Evolutionary conservation across 1,284 basidiomycete species (phyloP), one percentile per base, ranked within the genome.

Genomic region (Microstroma glucosiphilum): DNA sequence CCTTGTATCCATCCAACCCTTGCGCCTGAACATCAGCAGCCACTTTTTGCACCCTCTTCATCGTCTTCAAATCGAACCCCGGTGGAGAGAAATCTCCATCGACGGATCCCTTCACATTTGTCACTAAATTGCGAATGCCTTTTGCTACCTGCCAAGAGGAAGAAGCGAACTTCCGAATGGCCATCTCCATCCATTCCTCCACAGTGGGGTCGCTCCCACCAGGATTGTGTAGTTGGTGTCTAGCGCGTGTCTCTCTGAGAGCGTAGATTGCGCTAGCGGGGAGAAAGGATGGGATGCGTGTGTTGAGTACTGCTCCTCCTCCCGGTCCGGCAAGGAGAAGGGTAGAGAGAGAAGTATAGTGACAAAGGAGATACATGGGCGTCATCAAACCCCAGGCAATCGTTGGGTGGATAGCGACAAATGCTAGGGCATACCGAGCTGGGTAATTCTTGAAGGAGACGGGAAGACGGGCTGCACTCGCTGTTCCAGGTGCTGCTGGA

Each of bases 101-200:
- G 43, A 17, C 43, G 17, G 15, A 17, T 6, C 43, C 43, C 12
- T 48, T 48, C 6, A 48, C 43, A 21, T 21, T 17, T 21, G 15
- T 48, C 21, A 54, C 26, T 6, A 54, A 23, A 6, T 25, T 15
- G 51, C 21, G 17, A 19, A 54, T 23, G 7, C 21, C 51, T 21
- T 54, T 54, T 54, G 51, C 51, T 13, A 25, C 13, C 51, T 25
- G n/a, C 51, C 51, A 54, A 7, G 51, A 23, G 13, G 21, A 15
- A 15, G 21, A 19, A 6, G 51, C 51, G 13, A 13, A 15, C 25
- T 54, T 54, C 6, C 51, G 51, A 6, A 54, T 25, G 51, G 21
- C 25, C 25, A 26, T 26, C 51, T 54, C 51, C 25, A 25, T 25
- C 51, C 51, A 54, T 13, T 54, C 51, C 26, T 54, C 51, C 13